These are phyloP conservation scores for Leishmania martiniquensis DNA, from an alignment of 208 protist species.

Conservation along the genomic window DNA sequence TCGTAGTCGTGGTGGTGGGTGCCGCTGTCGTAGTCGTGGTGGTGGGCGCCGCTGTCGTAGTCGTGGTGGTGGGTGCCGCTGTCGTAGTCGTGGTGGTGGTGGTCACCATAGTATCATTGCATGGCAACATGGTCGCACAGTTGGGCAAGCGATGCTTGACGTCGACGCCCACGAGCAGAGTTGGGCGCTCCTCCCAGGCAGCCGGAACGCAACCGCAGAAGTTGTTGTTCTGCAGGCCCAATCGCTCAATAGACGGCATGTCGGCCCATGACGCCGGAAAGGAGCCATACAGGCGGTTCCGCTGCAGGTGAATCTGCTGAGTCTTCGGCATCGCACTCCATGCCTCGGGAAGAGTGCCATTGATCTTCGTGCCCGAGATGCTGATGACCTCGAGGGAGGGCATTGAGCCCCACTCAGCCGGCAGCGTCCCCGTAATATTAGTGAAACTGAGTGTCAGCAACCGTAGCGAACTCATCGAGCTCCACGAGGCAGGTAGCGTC, in stretches of 20 bases:
- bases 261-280: neutral
- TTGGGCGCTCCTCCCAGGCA: neutral
- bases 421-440: slow-evolving; percentile 4
- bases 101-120: neutral
- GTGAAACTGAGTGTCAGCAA: neutral
- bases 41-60: too few species aligned
- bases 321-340: slow-evolving; percentile 1
- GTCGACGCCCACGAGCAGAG: neutral
- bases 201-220: neutral
- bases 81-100: too few species aligned
- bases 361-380: neutral
- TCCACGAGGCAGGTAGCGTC: slow-evolving; percentile 1
- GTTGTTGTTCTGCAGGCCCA: neutral
- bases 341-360: neutral
- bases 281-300: neutral
- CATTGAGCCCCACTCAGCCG: slow-evolving; percentile 1
- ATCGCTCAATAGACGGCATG: neutral
- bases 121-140: neutral
- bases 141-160: neutral
- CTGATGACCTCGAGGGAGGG: neutral
- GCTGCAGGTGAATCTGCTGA: neutral
- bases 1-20: too few species aligned
- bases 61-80: too few species aligned
- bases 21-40: too few species aligned
- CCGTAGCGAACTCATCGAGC: neutral